phyloP scores from a whole-genome alignment of 2,329 filamentous ascomycete species.

The Aurifilum marmelostoma region DNA sequence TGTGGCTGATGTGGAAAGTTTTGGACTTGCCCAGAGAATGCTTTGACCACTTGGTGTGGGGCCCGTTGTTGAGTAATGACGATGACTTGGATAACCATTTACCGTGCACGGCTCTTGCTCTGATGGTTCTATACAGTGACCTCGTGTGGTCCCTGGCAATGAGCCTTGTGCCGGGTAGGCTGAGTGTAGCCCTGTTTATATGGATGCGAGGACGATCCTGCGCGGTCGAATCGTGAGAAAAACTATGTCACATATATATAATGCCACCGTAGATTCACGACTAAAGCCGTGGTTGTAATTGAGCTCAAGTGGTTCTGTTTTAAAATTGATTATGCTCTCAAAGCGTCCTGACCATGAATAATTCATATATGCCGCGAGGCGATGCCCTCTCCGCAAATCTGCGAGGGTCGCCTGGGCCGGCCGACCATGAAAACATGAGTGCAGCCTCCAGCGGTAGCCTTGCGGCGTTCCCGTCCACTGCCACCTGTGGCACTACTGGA shows the following conservation, averaged over 20 bases:
- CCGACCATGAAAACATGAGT: neutral
- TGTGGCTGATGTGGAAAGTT: neutral
- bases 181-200: neutral
- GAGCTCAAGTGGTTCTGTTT: neutral
- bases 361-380: constrained; percentile 6
- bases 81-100: neutral
- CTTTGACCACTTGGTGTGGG: neutral
- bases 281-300: neutral
- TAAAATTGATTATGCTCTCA: neutral
- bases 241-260: neutral
- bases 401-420: neutral
- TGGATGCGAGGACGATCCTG: neutral
- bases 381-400: neutral
- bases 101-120: neutral
- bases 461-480: neutral
- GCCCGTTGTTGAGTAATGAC: neutral
- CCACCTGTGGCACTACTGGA: neutral
- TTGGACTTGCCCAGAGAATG: neutral
- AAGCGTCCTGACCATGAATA: neutral
- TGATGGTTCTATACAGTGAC: neutral
- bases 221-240: neutral
- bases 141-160: neutral
- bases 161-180: neutral
- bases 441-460: no score
- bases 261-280: no score